These are phyloP conservation scores for Metarhizium brunneum DNA, from an alignment of 2,329 filamentous ascomycete genomes.

Conservation along the genomic window DNA sequence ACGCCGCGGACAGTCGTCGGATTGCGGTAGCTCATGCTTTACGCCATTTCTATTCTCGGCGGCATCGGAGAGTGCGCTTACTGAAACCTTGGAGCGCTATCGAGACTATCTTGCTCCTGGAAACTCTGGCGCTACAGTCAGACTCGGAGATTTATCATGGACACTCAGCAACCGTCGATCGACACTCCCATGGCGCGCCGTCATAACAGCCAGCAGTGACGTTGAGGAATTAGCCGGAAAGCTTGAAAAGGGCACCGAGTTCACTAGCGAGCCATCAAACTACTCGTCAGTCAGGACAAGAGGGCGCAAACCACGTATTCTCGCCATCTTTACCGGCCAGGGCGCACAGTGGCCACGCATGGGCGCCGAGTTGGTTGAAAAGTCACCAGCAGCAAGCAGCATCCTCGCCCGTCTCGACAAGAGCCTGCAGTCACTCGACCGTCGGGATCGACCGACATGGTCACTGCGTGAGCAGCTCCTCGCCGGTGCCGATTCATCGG, in stretches of 20 bases:
- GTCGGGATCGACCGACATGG: slow-evolving; percentile 2
- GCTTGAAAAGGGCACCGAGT: not conserved
- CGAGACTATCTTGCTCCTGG: not conserved
- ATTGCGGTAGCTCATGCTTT: not conserved
- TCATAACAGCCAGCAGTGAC: no score
- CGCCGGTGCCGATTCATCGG: not conserved
- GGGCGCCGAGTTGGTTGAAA: slow-evolving; percentile 17
- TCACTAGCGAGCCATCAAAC: not conserved
- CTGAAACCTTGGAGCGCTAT: not conserved
- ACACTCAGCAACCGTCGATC: not conserved
- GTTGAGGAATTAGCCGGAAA: not conserved
- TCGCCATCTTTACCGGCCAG: slow-evolving; percentile 24
- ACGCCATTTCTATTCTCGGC: not conserved
- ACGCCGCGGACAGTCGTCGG: not conserved
- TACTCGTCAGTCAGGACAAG: not conserved
- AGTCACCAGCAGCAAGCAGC: not conserved
- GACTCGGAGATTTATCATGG: not conserved
- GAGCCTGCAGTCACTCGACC: not conserved
- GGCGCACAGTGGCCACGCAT: slow-evolving; percentile 24
- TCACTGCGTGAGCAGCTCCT: slow-evolving; percentile 1
- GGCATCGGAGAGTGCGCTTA: not conserved
- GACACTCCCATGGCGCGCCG: not conserved
- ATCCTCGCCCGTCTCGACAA: not conserved
- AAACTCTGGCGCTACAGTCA: not conserved
- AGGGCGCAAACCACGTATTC: slow-evolving; percentile 2